phyloP scores from a whole-genome alignment of 2,329 filamentous ascomycete species.

The Akanthomyces lecanii region DNA sequence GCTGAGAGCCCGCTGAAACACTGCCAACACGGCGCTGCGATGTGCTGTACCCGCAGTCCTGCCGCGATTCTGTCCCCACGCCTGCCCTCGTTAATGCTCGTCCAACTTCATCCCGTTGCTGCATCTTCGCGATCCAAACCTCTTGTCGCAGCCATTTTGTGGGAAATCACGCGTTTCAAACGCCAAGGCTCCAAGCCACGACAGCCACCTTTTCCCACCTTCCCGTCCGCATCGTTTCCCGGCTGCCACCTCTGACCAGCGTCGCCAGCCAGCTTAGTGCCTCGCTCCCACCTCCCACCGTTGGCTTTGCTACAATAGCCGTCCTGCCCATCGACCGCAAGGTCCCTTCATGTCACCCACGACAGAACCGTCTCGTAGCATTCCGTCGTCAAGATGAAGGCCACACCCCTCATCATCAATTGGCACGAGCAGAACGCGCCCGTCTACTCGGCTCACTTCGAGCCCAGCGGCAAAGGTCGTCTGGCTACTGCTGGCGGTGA shows the following conservation, averaged over 20 bases:
- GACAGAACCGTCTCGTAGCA: slow-evolving; percentile 1
- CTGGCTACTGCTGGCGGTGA: slow-evolving; percentile 93
- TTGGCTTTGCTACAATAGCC: not conserved
- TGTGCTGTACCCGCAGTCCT: not conserved
- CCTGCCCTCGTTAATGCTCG: not conserved
- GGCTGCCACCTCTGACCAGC: not conserved
- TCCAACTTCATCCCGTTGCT: not conserved
- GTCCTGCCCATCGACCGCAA: not conserved
- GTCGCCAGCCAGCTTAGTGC: not conserved
- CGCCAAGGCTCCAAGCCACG: not conserved
- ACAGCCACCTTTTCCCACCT: not conserved
- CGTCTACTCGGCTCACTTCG: slow-evolving; percentile 96
- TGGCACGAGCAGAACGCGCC: slow-evolving; percentile 98
- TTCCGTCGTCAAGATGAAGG: slow-evolving; percentile 69
- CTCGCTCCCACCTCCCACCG: not conserved
- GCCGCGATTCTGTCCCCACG: slow-evolving; percentile 7
- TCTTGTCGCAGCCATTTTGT: not conserved
- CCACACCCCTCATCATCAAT: slow-evolving; percentile 90
- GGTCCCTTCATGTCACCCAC: slow-evolving; percentile 11
- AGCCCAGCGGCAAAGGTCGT: slow-evolving; percentile 84
- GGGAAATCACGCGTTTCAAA: slow-evolving; percentile 2
- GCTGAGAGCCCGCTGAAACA: not conserved
- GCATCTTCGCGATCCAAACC: not conserved
- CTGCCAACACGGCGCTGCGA: not conserved
- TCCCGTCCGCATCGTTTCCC: not conserved